Evolutionary conservation across 345 rosid genomes (phyloP).

Genomic region (Salix exigua): DNA sequence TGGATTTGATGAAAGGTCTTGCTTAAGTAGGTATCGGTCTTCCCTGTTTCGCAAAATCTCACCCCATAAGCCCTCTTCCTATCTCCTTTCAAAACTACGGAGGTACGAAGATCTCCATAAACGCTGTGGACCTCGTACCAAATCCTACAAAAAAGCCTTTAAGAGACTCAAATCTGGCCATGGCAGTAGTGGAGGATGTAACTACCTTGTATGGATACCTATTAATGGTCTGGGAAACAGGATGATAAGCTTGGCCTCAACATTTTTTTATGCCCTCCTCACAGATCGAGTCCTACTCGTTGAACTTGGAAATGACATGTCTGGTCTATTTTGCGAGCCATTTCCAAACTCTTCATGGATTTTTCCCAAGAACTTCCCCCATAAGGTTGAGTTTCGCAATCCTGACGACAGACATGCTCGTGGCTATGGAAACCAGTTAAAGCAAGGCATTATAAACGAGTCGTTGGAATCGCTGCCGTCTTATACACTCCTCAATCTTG

Average conservation of each 20-base stretch:
- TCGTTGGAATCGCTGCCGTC: slow-evolving; percentile 1
- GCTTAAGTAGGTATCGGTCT: slow-evolving; percentile 20
- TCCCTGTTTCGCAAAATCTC: slow-evolving; percentile 6
- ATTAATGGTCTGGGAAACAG: slow-evolving; percentile 27
- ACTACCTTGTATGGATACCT: slow-evolving; percentile 21
- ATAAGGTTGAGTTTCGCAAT: not conserved
- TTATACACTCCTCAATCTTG: slow-evolving; percentile 3
- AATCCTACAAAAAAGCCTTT: slow-evolving; percentile 3
- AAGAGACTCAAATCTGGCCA: slow-evolving; percentile 1
- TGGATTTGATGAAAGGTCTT: slow-evolving; percentile 20
- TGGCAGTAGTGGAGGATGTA: not conserved
- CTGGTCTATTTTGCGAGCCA: slow-evolving; percentile 25
- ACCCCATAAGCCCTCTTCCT: slow-evolving; percentile 18
- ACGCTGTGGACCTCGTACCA: slow-evolving; percentile 21
- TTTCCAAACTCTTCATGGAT: slow-evolving; percentile 20
- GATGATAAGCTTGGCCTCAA: slow-evolving; percentile 18
- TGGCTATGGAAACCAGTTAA: slow-evolving; percentile 8
- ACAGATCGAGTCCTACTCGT: slow-evolving; percentile 18
- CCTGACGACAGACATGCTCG: not conserved
- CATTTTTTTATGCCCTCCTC: slow-evolving; percentile 25
- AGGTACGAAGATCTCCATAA: slow-evolving; percentile 20
- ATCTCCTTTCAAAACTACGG: slow-evolving; percentile 16
- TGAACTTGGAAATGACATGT: slow-evolving; percentile 14
- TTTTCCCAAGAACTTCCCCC: slow-evolving; percentile 9
- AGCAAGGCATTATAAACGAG: not conserved